These are phyloP conservation scores for Backusella macrospora DNA, from an alignment of 192 early-diverging fungal species.

Conservation along the genomic window DNA sequence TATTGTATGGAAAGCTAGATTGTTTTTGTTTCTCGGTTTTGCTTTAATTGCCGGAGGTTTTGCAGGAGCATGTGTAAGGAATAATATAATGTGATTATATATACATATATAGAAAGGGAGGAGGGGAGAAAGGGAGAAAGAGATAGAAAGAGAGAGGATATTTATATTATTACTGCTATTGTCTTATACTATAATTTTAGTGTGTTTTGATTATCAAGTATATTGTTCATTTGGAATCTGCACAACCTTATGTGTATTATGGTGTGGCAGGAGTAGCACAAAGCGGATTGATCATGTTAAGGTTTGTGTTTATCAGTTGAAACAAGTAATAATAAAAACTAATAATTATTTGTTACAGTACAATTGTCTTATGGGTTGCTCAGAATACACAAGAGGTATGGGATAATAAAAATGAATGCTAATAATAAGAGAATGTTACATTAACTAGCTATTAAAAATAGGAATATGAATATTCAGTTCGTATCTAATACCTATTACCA, in stretches of 20 bases:
- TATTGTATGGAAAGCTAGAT: slow-evolving; percentile 49
- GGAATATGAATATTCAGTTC: slow-evolving; percentile 22
- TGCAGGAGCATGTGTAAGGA: slow-evolving; percentile 60
- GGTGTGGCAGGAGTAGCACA: slow-evolving; percentile 26
- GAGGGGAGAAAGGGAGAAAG: too few relatives aligned
- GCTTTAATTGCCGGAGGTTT: slow-evolving; percentile 62
- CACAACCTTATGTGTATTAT: slow-evolving; percentile 22
- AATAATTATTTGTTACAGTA: slow-evolving; percentile 13
- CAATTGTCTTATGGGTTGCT: slow-evolving; percentile 26
- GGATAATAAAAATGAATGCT: neutral
- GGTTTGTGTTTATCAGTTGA: slow-evolving; percentile 8
- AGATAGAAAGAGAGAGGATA: too few relatives aligned
- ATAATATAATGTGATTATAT: slow-evolving; percentile 14
- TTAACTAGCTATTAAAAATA: neutral
- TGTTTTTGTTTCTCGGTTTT: slow-evolving; percentile 63
- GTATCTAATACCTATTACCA: neutral
- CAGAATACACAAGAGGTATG: slow-evolving; percentile 25
- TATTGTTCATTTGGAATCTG: slow-evolving; percentile 20
- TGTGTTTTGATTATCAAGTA: slow-evolving; percentile 26
- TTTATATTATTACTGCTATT: slow-evolving; percentile 27
- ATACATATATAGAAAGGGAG: too few relatives aligned
- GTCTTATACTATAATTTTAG: slow-evolving; percentile 64
- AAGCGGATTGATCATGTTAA: slow-evolving; percentile 25
- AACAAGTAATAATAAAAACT: neutral
- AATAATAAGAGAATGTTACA: neutral